Percentiles rank a stretch among this genome's conserved stretches.
phyloP scores from a whole-genome alignment of 768 basidiomycete species.

The Ramaria rubella region DNA sequence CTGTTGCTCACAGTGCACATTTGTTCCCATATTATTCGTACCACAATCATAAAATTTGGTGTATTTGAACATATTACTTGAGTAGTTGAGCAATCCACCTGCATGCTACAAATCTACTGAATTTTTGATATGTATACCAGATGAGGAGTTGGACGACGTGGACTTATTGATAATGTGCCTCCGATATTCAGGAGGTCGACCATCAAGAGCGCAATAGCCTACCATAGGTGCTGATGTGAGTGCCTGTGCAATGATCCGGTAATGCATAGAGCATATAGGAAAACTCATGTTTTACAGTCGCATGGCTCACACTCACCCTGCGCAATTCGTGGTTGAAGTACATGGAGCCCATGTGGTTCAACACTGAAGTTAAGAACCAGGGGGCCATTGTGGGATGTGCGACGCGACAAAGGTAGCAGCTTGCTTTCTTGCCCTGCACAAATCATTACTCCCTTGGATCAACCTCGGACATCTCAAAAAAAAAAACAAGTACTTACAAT shows the following conservation, averaged over 20 bases:
- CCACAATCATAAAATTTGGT: neutral
- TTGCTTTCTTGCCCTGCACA: neutral
- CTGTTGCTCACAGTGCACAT: too few species aligned
- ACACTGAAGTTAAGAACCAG: slow-evolving; percentile 61
- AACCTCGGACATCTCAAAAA: neutral
- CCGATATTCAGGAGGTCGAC: too few species aligned
- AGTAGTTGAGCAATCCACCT: too few species aligned
- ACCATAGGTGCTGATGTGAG: neutral
- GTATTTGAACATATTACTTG: too few species aligned
- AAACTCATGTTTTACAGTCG: slow-evolving; percentile 46
- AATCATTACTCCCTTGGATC: neutral
- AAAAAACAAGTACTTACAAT: slow-evolving; percentile 42
- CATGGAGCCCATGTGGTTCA: slow-evolving; percentile 53
- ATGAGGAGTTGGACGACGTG: too few species aligned
- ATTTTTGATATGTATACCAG: too few species aligned
- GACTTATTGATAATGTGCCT: too few species aligned
- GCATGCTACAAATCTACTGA: too few species aligned
- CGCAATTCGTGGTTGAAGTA: slow-evolving; percentile 45
- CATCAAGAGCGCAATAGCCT: neutral
- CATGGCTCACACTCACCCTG: slow-evolving; percentile 45
- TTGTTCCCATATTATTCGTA: neutral
- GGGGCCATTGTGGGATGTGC: slow-evolving; percentile 24
- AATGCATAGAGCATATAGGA: neutral
- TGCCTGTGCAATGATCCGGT: neutral
- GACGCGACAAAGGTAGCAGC: slow-evolving; percentile 7